These are phyloP conservation scores for Gentiana macrophylla DNA, from an alignment of 257 asterid species.

Conservation along the genomic window DNA sequence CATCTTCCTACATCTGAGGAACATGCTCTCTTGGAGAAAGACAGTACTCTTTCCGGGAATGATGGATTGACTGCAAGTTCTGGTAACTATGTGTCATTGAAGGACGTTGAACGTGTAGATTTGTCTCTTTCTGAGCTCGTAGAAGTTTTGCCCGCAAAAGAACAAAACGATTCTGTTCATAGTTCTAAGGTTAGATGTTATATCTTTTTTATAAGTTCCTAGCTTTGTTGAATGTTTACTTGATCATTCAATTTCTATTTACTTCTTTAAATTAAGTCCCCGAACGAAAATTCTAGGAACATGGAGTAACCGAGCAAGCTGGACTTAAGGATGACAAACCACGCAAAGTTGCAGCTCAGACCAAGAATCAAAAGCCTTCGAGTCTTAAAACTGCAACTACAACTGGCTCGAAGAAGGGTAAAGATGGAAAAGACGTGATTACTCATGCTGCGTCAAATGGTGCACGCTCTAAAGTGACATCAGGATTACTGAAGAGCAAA, in stretches of 20 bases:
- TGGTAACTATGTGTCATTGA: constrained; percentile 10
- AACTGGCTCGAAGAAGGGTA: constrained; percentile 13
- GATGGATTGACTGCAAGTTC: constrained; percentile 18
- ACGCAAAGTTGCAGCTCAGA: constrained; percentile 14
- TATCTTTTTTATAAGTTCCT: too few relatives aligned
- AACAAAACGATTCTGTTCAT: constrained; percentile 12
- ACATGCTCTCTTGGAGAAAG: constrained; percentile 11
- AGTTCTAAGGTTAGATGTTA: constrained; percentile 13
- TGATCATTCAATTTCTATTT: neutral
- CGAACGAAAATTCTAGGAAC: constrained; percentile 13
- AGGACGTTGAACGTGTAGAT: constrained; percentile 13
- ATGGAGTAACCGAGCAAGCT: constrained; percentile 6
- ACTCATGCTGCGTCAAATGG: constrained; percentile 21
- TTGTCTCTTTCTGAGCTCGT: constrained; percentile 8
- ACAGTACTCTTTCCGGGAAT: constrained; percentile 14
- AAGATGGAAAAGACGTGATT: constrained; percentile 20
- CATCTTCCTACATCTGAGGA: constrained; percentile 7
- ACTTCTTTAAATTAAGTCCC: neutral
- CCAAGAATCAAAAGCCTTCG: constrained; percentile 19
- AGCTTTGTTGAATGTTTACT: neutral
- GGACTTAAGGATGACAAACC: constrained; percentile 13
- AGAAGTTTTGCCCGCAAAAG: constrained; percentile 7
- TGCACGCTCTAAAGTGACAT: constrained; percentile 12
- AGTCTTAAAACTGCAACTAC: constrained; percentile 14
- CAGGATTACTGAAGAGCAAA: constrained; percentile 19